phyloP scores from a whole-genome alignment of 805 yeast genomes.

The Sporopachydermia lactativora region DNA sequence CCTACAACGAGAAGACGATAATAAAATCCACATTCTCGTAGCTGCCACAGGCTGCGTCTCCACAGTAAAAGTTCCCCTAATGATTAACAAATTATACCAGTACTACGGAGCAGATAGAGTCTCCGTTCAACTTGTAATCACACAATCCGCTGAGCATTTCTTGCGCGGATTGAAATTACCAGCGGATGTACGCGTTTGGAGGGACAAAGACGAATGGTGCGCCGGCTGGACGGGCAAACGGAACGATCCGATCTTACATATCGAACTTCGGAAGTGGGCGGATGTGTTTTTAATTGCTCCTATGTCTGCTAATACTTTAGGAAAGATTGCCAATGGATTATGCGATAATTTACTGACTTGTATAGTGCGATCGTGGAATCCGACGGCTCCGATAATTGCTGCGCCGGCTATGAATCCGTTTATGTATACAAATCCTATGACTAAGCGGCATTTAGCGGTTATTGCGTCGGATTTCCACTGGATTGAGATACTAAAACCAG shows the following conservation, averaged over 20 bases:
- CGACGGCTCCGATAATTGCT: conserved; percentile 52
- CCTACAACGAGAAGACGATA: conserved; percentile 66
- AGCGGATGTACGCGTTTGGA: conserved; percentile 69
- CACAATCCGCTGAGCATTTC: conserved; percentile 29
- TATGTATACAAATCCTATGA: conserved; percentile 67
- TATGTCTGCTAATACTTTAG: conserved; percentile 63
- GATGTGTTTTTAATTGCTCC: conserved; percentile 69
- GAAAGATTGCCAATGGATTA: conserved; percentile 62
- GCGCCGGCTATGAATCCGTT: conserved; percentile 87
- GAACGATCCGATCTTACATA: conserved; percentile 66
- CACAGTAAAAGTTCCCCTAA: conserved; percentile 81
- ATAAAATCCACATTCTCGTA: conserved; percentile 72
- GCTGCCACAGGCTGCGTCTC: conserved; percentile 98
- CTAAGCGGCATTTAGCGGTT: conserved; percentile 52
- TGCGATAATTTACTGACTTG: conserved; percentile 67
- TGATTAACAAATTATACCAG: conserved; percentile 75
- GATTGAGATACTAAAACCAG: conserved; percentile 63
- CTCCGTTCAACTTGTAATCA: conserved; percentile 73
- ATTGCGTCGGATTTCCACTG: conserved; percentile 61
- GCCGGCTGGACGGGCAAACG: conserved; percentile 30
- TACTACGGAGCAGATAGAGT: conserved; percentile 61
- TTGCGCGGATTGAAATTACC: conserved; percentile 47
- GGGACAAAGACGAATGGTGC: conserved; percentile 72
- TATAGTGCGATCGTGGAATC: conserved; percentile 68
- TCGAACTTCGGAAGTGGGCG: conserved; percentile 76